A percentile compares a stretch with the other conserved stretches of the same genome.
Evolutionary conservation across 768 basidiomycete species (phyloP).

Genomic region (Serendipita sp.): DNA sequence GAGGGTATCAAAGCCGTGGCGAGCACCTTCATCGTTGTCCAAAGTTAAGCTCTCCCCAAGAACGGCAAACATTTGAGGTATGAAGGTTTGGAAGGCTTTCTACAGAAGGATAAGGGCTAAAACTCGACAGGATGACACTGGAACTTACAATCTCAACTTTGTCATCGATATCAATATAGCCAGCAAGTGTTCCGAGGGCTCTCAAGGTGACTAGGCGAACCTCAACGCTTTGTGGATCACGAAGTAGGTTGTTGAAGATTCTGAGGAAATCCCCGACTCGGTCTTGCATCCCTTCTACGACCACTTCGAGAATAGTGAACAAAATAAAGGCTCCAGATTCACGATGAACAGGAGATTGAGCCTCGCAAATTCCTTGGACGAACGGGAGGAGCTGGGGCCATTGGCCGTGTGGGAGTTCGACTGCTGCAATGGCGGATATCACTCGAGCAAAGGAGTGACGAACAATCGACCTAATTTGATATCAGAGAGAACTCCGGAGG

Average conservation of each 20-base stretch:
- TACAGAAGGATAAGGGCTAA: conserved; percentile 18
- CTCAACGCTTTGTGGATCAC: conserved; percentile 74
- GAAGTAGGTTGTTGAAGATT: conserved; percentile 55
- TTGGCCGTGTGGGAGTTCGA: conserved; percentile 62
- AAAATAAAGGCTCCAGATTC: conserved; percentile 87
- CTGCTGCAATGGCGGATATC: conserved; percentile 78
- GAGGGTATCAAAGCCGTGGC: conserved; percentile 86
- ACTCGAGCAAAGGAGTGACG: conserved; percentile 88
- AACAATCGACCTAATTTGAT: conserved; percentile 53
- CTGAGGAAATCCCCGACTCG: conserved; percentile 61
- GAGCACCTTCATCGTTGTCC: conserved; percentile 64
- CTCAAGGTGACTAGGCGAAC: conserved; percentile 84
- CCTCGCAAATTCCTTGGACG: conserved; percentile 62
- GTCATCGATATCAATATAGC: conserved; percentile 80
- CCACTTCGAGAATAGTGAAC: conserved; percentile 79
- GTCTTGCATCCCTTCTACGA: conserved; percentile 77
- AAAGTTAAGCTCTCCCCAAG: conserved; percentile 69
- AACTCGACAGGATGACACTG: neutral
- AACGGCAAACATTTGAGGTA: conserved; percentile 80
- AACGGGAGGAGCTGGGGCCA: conserved; percentile 86
- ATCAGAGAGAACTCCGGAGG: conserved; percentile 6
- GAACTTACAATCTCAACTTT: conserved; percentile 69
- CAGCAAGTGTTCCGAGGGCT: conserved; percentile 81
- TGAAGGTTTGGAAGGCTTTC: conserved; percentile 76
- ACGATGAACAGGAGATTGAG: conserved; percentile 54